Evolutionary conservation across 345 rosid genomes (phyloP), one percentile per base, ranked within the genome.

Genomic region (Excoecaria agallocha): DNA sequence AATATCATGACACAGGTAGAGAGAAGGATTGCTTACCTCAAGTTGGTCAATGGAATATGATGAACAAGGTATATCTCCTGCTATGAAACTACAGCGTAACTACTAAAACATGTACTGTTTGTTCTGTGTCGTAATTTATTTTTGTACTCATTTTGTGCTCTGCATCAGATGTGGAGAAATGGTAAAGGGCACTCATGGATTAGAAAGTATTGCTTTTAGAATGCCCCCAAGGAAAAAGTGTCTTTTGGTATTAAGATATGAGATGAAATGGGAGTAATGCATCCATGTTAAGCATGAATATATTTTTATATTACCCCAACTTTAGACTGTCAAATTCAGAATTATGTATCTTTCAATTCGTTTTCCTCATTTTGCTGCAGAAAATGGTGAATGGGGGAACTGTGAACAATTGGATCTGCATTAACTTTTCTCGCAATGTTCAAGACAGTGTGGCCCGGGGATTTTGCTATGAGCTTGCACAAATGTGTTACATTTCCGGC

Each of bases 331-430:
- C 2, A 6, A 71, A 50, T 2, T 46, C 38, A 45, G 37, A 1
- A 22, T 30, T 12, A 16, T 12, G 54, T 16, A 6, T 30, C 15
- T 19, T 51, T 12, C 7, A 6, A 22, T 48, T 61, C 10, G 70
- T 49, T 37, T 46, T 49, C 41, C 12, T 43, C 52, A 35, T 61
- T 76, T 56, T 60, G 16, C 77, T 81, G 83, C 87, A 96, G 99
- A 96, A 96, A 96, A 93, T 96, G 99, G 92, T 96, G 51, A 93
- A 96, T 81, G 98, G 98, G 12, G 98, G 98, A 71, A 96, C 89
- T 0, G 98, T 96, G 41, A 91, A 81, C 83, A 83, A 82, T 64
- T 96, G 99, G 98, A 80, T 91, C 59, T 96, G 99, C 89, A 82
- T 96, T 15, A 96, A 96, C 76, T 96, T 96, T 73, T 90, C 98